phyloP scores from a whole-genome alignment of 345 rosid species.

The Linum lewisii region DNA sequence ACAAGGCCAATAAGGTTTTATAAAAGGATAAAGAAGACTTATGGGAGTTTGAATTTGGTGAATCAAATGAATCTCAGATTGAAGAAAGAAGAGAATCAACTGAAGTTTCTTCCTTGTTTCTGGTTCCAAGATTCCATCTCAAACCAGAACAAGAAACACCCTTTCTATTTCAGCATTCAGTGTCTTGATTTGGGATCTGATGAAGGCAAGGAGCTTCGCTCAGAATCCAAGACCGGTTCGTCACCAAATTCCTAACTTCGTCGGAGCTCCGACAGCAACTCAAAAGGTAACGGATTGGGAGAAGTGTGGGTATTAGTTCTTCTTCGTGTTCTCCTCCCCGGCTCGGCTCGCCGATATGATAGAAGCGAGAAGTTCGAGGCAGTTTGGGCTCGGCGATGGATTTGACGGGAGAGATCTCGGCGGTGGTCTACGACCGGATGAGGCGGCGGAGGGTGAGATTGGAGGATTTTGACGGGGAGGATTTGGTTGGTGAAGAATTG shows the following conservation, averaged over 20 bases:
- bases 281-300: no score
- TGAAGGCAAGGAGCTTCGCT: no score
- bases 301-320: no score
- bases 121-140: no score
- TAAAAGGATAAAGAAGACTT: slow-evolving; percentile 14
- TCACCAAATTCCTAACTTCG: no score
- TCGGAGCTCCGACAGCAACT: no score
- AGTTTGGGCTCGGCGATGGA: slow-evolving; percentile 25
- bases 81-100: slow-evolving; percentile 20
- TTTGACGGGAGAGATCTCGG: slow-evolving; percentile 20
- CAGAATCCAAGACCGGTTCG: no score
- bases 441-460: slow-evolving; percentile 78
- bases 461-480: slow-evolving; percentile 27
- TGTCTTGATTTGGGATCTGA: no score
- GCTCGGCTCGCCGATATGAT: slow-evolving; percentile 4
- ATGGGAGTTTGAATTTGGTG: slow-evolving; percentile 17
- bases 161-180: no score
- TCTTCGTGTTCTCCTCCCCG: no score
- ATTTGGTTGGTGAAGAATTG: slow-evolving; percentile 40
- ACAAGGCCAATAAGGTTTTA: slow-evolving; percentile 1
- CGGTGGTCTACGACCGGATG: slow-evolving; percentile 76
- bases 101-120: not conserved
- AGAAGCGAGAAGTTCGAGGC: slow-evolving; percentile 34
- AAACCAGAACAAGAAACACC: no score
- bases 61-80: slow-evolving; percentile 14